Evolutionary conservation across 176 grass and related monocot genomes (phyloP).

Genomic region (Eragrostis nindensis): DNA sequence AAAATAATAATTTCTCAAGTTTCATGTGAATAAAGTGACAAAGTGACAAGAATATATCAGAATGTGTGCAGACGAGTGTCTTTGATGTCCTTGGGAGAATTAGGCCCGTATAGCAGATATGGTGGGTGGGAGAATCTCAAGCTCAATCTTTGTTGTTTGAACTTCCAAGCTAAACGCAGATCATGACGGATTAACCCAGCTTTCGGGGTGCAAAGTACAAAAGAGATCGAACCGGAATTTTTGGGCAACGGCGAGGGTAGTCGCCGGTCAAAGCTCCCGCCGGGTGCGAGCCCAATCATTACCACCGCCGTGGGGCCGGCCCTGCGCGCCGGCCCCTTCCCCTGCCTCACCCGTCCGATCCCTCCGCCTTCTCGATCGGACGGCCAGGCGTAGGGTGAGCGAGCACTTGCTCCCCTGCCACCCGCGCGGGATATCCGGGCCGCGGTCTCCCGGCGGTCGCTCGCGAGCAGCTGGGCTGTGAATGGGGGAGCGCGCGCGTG

Average conservation of each 20-base stretch:
- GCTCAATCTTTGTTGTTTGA: neutral
- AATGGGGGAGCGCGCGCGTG: neutral
- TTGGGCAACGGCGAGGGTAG: neutral
- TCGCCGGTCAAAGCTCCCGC: conserved; percentile 56
- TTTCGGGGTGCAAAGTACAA: neutral
- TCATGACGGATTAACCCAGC: neutral
- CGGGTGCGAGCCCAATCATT: conserved; percentile 64
- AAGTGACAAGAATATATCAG: too few species aligned
- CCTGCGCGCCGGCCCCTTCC: neutral
- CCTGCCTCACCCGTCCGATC: conserved; percentile 23
- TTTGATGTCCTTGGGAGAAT: too few species aligned
- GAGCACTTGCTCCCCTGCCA: conserved; percentile 21
- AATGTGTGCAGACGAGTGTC: too few species aligned
- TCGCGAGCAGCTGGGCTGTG: conserved; percentile 23
- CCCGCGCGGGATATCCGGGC: conserved; percentile 38
- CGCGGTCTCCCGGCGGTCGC: conserved; percentile 39
- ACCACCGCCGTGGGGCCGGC: conserved; percentile 10
- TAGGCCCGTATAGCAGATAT: too few species aligned
- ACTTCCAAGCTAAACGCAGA: neutral
- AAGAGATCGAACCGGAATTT: conserved; percentile 15
- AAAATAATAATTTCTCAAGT: too few species aligned
- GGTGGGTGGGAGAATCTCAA: neutral
- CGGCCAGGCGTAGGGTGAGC: neutral
- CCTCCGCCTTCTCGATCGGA: neutral
- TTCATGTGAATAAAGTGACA: too few species aligned